These are phyloP conservation scores for Candida dendrica DNA, from an alignment of 805 yeast species.

Conservation along the genomic window DNA sequence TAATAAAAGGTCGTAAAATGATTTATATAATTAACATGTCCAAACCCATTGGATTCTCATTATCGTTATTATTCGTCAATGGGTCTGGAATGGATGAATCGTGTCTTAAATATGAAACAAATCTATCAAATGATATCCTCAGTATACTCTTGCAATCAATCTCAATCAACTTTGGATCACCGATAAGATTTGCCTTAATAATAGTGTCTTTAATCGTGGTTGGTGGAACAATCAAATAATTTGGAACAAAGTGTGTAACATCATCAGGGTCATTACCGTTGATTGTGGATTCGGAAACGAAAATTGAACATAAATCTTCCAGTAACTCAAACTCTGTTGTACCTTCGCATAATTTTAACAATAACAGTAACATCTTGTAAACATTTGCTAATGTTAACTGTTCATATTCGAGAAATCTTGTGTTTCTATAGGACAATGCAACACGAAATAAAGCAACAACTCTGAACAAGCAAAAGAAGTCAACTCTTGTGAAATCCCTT, in stretches of 20 bases:
- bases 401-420: conserved; percentile 11
- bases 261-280: conserved; percentile 1
- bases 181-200: conserved; percentile 10
- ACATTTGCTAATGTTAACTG: conserved; percentile 7
- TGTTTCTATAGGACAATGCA: conserved; percentile 8
- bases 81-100: background rate
- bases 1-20: no score
- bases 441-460: conserved; percentile 10
- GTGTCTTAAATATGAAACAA: background rate
- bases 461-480: conserved; percentile 12
- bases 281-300: conserved; percentile 6
- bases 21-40: no score
- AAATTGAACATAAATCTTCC: conserved; percentile 6
- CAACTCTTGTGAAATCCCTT: conserved; percentile 8
- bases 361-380: conserved; percentile 5
- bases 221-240: conserved; percentile 12
- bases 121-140: no score
- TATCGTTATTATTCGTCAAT: background rate
- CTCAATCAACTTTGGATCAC: background rate
- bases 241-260: conserved; percentile 1
- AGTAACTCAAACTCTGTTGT: conserved; percentile 10
- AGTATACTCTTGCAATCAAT: background rate
- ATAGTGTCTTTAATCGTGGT: conserved; percentile 9
- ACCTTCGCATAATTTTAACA: conserved; percentile 10
- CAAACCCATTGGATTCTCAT: no score